Evolutionary conservation across 805 yeast species (phyloP).

Genomic region (Yarrowia sp.): DNA sequence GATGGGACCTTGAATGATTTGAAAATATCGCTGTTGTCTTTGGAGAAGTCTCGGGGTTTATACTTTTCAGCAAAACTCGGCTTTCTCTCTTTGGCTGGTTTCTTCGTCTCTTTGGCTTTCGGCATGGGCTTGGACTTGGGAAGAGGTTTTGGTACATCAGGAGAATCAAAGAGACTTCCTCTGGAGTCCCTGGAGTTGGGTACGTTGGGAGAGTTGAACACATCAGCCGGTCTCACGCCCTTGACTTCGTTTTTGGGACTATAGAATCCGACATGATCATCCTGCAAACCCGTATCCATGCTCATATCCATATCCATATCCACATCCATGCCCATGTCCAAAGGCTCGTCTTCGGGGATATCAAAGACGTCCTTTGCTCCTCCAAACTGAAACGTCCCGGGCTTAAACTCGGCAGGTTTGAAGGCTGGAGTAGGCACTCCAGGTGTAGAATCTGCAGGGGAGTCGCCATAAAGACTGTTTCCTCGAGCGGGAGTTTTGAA

Average conservation of each 20-base stretch:
- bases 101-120: too few relatives aligned
- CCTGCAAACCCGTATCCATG: neutral
- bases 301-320: neutral
- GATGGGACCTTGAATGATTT: neutral
- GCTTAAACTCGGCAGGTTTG: neutral
- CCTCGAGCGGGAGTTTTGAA: neutral
- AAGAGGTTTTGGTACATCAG: neutral
- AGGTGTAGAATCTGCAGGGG: neutral
- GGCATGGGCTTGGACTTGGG: neutral
- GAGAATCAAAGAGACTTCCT: neutral
- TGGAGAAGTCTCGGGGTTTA: neutral
- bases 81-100: neutral
- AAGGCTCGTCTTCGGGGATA: neutral
- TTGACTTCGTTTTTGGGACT: neutral
- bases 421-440: neutral
- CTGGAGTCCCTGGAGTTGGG: neutral
- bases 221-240: neutral
- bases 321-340: neutral
- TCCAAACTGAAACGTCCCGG: neutral
- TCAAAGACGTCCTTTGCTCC: neutral
- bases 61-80: neutral
- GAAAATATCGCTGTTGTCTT: neutral
- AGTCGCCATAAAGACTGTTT: neutral
- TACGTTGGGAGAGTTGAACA: neutral
- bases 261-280: neutral